Evolutionary conservation across 176 grass and related monocot genomes (phyloP).

Genomic region (Carex kokanica): DNA sequence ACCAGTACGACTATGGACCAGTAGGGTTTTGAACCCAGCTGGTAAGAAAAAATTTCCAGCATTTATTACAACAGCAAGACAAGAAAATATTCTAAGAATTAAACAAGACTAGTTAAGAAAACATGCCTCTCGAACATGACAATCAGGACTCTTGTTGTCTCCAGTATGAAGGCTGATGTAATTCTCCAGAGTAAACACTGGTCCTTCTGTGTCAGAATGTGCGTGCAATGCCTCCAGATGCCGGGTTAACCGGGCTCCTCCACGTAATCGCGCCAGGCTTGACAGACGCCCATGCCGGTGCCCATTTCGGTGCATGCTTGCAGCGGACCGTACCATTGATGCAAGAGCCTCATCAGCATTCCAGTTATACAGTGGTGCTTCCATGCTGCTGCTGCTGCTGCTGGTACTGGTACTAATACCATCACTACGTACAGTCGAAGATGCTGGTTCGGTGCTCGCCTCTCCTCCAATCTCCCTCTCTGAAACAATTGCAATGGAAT

Average conservation of each 20-base stretch:
- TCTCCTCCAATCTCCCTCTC: slow-evolving; percentile 75
- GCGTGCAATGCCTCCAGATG: slow-evolving; percentile 40
- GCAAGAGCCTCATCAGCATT: slow-evolving; percentile 61
- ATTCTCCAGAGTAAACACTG: slow-evolving; percentile 39
- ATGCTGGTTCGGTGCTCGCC: slow-evolving; percentile 31
- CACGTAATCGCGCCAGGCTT: slow-evolving; percentile 50
- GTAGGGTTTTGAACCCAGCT: neutral
- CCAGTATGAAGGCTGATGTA: slow-evolving; percentile 36
- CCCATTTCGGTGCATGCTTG: slow-evolving; percentile 50
- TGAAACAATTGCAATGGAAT: slow-evolving; percentile 33
- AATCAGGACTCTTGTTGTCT: slow-evolving; percentile 40
- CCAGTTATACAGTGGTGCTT: slow-evolving; percentile 26
- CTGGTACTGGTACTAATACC: slow-evolving; percentile 37
- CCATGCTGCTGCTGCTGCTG: slow-evolving; percentile 33
- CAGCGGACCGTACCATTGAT: slow-evolving; percentile 54
- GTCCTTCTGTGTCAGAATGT: slow-evolving; percentile 37
- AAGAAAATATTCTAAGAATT: neutral
- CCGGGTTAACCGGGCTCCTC: slow-evolving; percentile 40
- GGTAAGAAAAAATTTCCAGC: neutral
- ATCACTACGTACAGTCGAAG: slow-evolving; percentile 30
- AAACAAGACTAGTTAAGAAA: neutral
- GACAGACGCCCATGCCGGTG: slow-evolving; percentile 57
- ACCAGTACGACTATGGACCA: neutral
- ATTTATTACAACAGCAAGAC: neutral
- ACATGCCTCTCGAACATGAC: slow-evolving; percentile 50